These are phyloP conservation scores for Rehmannia glutinosa DNA, from an alignment of 257 asterid species.

Conservation along the genomic window DNA sequence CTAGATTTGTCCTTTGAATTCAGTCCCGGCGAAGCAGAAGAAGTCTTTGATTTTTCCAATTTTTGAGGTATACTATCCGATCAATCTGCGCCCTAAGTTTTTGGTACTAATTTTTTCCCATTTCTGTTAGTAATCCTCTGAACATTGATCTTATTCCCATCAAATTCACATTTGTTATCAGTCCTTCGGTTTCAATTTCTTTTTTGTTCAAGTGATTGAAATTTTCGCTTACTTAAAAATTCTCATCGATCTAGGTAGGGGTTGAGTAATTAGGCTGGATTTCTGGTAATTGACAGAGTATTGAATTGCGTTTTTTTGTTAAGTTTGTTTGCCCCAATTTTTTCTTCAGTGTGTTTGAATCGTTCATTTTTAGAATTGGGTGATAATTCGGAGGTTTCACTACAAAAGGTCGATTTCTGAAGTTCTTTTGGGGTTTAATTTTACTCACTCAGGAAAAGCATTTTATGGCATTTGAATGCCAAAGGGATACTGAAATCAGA, in stretches of 20 bases:
- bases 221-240: background rate
- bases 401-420: background rate
- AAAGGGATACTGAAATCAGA: constrained; percentile 35
- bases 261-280: constrained; percentile 14
- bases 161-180: background rate
- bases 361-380: background rate
- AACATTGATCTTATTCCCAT: background rate
- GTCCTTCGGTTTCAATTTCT: background rate
- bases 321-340: constrained; percentile 1
- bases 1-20: background rate
- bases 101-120: background rate
- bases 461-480: constrained; percentile 98
- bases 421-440: constrained; percentile 15
- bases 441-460: constrained; percentile 12
- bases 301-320: constrained; percentile 32
- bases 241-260: constrained; percentile 24
- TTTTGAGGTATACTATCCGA: constrained; percentile 16
- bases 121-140: background rate
- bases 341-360: background rate
- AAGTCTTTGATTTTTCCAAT: background rate
- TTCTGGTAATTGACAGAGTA: constrained; percentile 34
- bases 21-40: background rate
- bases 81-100: constrained; percentile 14
- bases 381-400: constrained; percentile 6
- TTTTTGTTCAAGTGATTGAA: background rate